Evolutionary conservation across 306 rosid species (phyloP), one percentile per base, ranked within the genome.

Genomic region (Styphnolobium japonicum): DNA sequence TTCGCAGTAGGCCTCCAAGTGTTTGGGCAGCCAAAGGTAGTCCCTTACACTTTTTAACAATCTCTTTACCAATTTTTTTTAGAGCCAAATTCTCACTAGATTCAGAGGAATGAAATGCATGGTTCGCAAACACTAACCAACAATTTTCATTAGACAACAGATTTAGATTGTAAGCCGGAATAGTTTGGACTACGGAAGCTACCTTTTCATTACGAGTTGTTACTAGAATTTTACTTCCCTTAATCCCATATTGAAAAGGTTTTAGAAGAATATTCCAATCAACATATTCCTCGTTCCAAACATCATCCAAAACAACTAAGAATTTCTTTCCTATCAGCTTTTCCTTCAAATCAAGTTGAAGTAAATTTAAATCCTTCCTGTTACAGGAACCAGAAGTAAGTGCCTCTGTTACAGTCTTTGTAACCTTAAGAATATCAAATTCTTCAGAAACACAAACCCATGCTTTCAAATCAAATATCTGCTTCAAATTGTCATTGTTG

Each of bases 391-490:
- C 4, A n/a, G 12, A 4, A 5, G 65, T 52, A 16, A 71, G 0
- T 33, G 33, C 43, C 51, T 71, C 34, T 18, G 39, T 7, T 10
- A 52, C 10, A 27, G 21, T 33, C 12, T 34, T 33, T 14, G 64
- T 71, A 10, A 71, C 14, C 65, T 15, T 64, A 6, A 43, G 16
- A n/a, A n/a, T n/a, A n/a, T n/a, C n/a, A n/a, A n/a, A n/a, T n/a
- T n/a, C n/a, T n/a, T n/a, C n/a, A n/a, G 80, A 76, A 12, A 76
- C 64, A 76, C 73, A 76, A 10, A 64, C 73, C 81, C 81, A 76
- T 2, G 40, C 81, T 36, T 19, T 49, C 2, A 51, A 69, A 34
- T 63, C 22, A 49, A 64, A 71, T 0, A 10, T 33, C 2, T 14
- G 12, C 65, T 49, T 27, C 27, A 64, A 14, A 5, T 10, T 40